Percentiles rank a stretch among this genome's conserved stretches.
phyloP scores from a whole-genome alignment of 1,139 yeast species.

The Kodamaea sp. region DNA sequence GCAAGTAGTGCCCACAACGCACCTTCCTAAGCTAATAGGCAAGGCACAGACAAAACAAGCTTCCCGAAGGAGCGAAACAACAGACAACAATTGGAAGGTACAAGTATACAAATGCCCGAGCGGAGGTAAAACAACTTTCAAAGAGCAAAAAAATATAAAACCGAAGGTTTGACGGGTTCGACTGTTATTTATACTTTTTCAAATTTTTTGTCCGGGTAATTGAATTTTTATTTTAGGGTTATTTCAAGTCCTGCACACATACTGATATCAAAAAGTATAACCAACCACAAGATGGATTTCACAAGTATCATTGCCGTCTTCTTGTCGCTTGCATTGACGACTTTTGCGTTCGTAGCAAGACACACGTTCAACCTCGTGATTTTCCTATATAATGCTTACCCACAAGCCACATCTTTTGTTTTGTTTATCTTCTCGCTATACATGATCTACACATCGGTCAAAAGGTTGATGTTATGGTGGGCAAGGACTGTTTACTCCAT shows the following conservation, averaged over 20 bases:
- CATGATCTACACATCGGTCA: conserved; percentile 19
- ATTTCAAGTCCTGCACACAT: not conserved
- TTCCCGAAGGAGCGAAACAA: conserved; percentile 17
- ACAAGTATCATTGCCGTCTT: conserved; percentile 9
- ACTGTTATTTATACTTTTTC: conserved; percentile 8
- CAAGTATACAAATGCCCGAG: conserved; percentile 31
- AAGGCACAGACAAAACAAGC: conserved; percentile 20
- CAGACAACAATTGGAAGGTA: conserved; percentile 26
- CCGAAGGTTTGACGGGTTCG: not conserved
- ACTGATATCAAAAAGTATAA: not conserved
- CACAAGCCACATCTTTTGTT: conserved; percentile 22
- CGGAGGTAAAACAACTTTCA: conserved; percentile 40
- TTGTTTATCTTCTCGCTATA: conserved; percentile 21
- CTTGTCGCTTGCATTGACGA: conserved; percentile 11
- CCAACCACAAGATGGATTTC: conserved; percentile 2
- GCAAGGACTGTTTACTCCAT: conserved; percentile 20
- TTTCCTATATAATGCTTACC: conserved; percentile 20
- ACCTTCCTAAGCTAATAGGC: conserved; percentile 55
- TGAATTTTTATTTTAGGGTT: not conserved
- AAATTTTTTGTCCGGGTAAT: conserved; percentile 14
- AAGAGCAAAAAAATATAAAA: conserved; percentile 14
- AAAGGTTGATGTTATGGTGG: conserved; percentile 27
- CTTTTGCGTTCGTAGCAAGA: conserved; percentile 14
- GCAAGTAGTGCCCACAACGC: conserved; percentile 10
- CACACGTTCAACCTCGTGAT: conserved; percentile 15